phyloP scores from a whole-genome alignment of 2,329 filamentous ascomycete species.

The Fusarium torulosum region DNA sequence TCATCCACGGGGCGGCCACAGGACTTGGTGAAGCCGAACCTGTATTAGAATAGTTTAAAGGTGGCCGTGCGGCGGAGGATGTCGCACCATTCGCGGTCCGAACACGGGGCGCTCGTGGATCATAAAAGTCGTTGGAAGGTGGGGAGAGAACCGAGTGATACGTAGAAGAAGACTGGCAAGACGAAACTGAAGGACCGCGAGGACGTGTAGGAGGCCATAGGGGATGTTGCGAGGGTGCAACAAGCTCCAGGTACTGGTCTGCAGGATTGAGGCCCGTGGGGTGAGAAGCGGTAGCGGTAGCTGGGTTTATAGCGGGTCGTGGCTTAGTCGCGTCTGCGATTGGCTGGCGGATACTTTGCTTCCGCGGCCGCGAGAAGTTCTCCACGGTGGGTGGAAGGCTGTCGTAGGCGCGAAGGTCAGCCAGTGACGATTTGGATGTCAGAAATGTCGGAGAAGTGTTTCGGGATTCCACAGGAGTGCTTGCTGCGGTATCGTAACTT shows the following conservation, averaged over 20 bases:
- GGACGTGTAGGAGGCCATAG: constrained; percentile 57
- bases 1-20: constrained; percentile 61
- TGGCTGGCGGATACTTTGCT: constrained; percentile 63
- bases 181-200: constrained; percentile 62
- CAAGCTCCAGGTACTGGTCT: constrained; percentile 50
- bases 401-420: constrained; percentile 54
- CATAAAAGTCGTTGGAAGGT: constrained; percentile 57
- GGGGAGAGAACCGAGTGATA: constrained; percentile 57
- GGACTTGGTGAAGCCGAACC: constrained; percentile 54
- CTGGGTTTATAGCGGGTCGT: constrained; percentile 41
- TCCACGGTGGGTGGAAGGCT: constrained; percentile 59
- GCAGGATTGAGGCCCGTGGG: constrained; percentile 45
- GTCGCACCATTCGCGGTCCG: constrained; percentile 47
- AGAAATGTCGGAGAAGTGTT: constrained; percentile 51
- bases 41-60: constrained; percentile 51
- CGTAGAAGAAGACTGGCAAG: constrained; percentile 60
- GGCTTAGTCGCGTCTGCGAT: constrained; percentile 52
- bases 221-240: constrained; percentile 49
- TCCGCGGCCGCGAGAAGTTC: constrained; percentile 72
- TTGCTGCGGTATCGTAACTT: constrained; percentile 42
- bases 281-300: constrained; percentile 29
- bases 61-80: constrained; percentile 46
- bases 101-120: constrained; percentile 49
- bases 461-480: constrained; percentile 44
- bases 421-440: constrained; percentile 50